Conservation (phyloP, 1,139 yeast genomes). For the Taphrina deformans region DNA sequence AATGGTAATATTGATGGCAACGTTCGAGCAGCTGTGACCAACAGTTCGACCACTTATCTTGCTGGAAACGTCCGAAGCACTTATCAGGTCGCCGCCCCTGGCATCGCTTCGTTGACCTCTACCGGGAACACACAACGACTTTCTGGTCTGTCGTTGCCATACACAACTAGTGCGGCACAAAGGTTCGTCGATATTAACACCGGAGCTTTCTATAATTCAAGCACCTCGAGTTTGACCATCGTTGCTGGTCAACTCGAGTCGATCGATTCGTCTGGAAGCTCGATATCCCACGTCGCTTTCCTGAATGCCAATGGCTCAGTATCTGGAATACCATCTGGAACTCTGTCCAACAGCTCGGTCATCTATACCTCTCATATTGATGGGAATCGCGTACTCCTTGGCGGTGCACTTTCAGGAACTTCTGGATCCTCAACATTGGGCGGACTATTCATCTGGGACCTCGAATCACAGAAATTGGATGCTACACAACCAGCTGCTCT, state of each 20-base stretch:
- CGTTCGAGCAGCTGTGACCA: background rate
- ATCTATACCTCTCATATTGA: slow-evolving; percentile 24
- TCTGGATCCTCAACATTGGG: slow-evolving; percentile 41
- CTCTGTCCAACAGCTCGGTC: slow-evolving; percentile 20
- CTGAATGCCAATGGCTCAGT: slow-evolving; percentile 7
- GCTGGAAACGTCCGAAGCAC: slow-evolving; percentile 36
- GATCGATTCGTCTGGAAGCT: slow-evolving; percentile 1
- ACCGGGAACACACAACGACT: slow-evolving; percentile 17
- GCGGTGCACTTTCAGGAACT: slow-evolving; percentile 54
- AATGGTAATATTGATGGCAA: slow-evolving; percentile 10
- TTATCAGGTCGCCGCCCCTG: slow-evolving; percentile 32
- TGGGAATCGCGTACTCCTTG: slow-evolving; percentile 49
- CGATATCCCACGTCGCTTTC: slow-evolving; percentile 28
- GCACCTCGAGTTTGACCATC: slow-evolving; percentile 19
- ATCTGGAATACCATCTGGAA: slow-evolving; percentile 14
- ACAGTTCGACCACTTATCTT: slow-evolving; percentile 21
- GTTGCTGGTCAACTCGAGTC: slow-evolving; percentile 32
- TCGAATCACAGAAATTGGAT: slow-evolving; percentile 49
- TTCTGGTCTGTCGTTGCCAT: background rate
- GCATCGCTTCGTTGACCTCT: slow-evolving; percentile 34
- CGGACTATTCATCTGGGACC: slow-evolving; percentile 58
- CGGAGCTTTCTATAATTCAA: slow-evolving; percentile 30
- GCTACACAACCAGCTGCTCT: slow-evolving; percentile 53
- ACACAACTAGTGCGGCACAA: background rate
- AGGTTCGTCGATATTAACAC: slow-evolving; percentile 5